Base-by-base conservation (phyloP, 345 rosid genomes). In the Acer yangbiense region DNA sequence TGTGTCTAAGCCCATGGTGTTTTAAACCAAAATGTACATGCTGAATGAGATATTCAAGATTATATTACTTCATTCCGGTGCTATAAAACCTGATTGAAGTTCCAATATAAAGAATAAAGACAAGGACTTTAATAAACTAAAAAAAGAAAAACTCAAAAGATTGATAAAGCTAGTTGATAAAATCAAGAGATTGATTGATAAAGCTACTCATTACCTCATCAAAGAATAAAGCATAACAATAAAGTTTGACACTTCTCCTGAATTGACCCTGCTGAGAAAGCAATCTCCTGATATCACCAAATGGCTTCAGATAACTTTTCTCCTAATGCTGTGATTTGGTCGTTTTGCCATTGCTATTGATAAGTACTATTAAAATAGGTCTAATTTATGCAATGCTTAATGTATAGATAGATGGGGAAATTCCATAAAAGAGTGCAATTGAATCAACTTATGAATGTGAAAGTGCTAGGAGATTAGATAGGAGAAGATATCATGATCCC, bases 241-340 rank as follows among this genome's bases (percentile, higher is more conserved):
- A 79, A 27, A 50, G 16, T 12, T 50, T 50, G 16, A 50, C 18
- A 52, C 57, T 52, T 52, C 57, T 52, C 57, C 57, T 52, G n/a
- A 16, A 6, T 16, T 52, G 57, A 52, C n/a, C 57, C 57, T 13
- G 57, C n/a, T 52, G 79, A 54, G 88, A 81, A 7, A 92, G 86
- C 14, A 90, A 85, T 66, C 41, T 74, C 69, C 92, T 85, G 79
- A 91, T 83, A 76, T 83, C 88, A 62, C 86, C 39, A 82, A 48
- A 95, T 85, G 74, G 92, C 88, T 8, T 65, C 76, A 75, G 84
- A 85, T 4, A 95, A 77, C 73, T 78, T 78, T 70, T 91, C 87
- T 74, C 99, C 97, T 1, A 92, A 89, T 79, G 88, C 94, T 88
- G 82, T 80, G 87, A 68, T 76, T 71, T 10, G 92, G 92, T 25